Base-by-base conservation (phyloP, 2,329 filamentous ascomycete genomes). In the Bertia moriformis region DNA sequence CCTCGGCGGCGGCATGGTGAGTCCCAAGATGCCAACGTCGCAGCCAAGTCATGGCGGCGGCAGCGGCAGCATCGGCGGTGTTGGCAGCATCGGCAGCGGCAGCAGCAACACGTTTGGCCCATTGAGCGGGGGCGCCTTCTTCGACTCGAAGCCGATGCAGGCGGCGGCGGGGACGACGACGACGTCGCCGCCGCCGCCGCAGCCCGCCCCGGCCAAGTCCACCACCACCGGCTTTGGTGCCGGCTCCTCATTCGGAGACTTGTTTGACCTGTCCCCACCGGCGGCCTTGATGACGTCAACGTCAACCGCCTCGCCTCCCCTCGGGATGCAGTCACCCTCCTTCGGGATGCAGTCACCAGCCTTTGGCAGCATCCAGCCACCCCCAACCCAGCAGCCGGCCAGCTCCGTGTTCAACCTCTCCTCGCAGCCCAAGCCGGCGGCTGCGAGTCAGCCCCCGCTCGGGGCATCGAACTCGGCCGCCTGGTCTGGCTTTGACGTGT, bases 321-420 rank as follows among this genome's bases (percentile, higher is more conserved):
- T 59, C 42, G n/a, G 52, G 49, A 38, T 45, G 46, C 19, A 38
- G 58, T 30, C 46, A 52, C 19, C 54, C 56, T 44, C 59, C 49
- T 49, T 49, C 58, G 14, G 50, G 59, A n/a, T n/a, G n/a, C n/a
- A n/a, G n/a, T n/a, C n/a, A 39, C 60, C 67, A 4, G 58, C 67
- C 13, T 56, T 69, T 32, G 48, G 69, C 38, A 50, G 62, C 38
- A 44, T 63, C 32, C 48, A 61, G 43, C 49, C 65, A 33, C 50
- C 59, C 4, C 42, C 52, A 4, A 44, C 55, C 4, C 58, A 66
- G 4, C 57, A 65, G 46, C 40, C 59, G 22, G 54, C 69, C 19
- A 69, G 59, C 51, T 91, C 84, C 2, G 79, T 87, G 3, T 95
- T 95, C 61, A 93, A 93, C 53, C 73, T 93, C 4, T 86, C 83